A percentile compares a stretch with the other conserved stretches of the same genome.
Conservation (phyloP, 208 protist species). For the Trypanosomatidae sp. region DNA sequence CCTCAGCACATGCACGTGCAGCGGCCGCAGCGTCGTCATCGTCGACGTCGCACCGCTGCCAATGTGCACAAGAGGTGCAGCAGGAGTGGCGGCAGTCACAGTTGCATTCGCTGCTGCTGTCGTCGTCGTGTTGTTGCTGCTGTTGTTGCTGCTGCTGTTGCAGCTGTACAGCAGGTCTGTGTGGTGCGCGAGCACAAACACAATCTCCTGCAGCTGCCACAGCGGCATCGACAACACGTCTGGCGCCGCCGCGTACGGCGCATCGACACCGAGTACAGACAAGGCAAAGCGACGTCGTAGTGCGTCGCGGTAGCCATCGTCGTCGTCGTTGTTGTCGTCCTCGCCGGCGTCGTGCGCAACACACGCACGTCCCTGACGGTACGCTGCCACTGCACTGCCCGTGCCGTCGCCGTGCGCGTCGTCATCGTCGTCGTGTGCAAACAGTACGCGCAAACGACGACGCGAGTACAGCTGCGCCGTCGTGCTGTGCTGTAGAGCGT, state of each 20-base stretch:
- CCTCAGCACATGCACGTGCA: conserved; percentile 46
- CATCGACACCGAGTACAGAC: conserved; percentile 43
- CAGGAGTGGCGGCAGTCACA: too few species aligned
- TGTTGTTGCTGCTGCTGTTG: neutral
- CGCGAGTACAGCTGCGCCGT: conserved; percentile 61
- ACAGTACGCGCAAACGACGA: too few species aligned
- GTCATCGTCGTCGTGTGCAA: too few species aligned
- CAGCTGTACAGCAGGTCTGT: conserved; percentile 11
- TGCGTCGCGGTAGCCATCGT: conserved; percentile 6
- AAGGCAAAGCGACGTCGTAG: conserved; percentile 27
- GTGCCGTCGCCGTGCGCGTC: too few species aligned
- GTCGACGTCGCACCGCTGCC: neutral
- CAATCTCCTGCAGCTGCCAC: conserved; percentile 49
- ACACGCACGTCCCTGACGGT: conserved; percentile 5
- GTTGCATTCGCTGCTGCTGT: neutral
- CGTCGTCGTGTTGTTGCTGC: conserved; percentile 1
- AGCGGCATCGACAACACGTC: conserved; percentile 77
- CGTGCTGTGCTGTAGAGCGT: conserved; percentile 50
- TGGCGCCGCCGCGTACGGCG: conserved; percentile 42
- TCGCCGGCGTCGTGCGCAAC: conserved; percentile 12
- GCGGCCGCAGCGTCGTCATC: neutral
- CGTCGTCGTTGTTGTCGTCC: neutral
- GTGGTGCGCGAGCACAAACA: conserved; percentile 27
- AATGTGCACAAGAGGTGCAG: neutral
- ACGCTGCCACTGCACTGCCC: too few species aligned